Evolutionary conservation across 2,329 filamentous ascomycete species (phyloP), one percentile per base, ranked within the genome.

Genomic region (Pseudocercospora ulei): DNA sequence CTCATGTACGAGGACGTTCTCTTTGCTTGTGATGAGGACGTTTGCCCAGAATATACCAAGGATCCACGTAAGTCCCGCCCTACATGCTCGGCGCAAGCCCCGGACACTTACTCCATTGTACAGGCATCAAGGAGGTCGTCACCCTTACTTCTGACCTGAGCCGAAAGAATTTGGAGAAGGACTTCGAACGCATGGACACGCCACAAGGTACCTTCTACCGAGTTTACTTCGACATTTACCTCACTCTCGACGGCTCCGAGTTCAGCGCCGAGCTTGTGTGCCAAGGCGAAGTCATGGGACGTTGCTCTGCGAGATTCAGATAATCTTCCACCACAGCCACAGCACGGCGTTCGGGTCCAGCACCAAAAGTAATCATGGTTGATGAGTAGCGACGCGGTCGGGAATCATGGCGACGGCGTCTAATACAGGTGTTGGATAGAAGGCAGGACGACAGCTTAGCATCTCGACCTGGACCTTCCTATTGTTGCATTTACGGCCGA

Each of bases 1-100:
- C 76, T 98, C 54, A 96, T 98, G 90, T 98, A 98, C 62, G 90
- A 98, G 69, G 90, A 98, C 66, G 88, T 96, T 38, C 65, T 96
- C 41, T 96, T 95, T 62, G 90, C 88, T 35, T 98, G 90, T 58
- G 90, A 98, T 59, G 90, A 96, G 50, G 90, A 98, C 61, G 84
- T 94, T 36, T 96, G 88, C 64, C 90, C 90, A 1, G 90, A 96
- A 63, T 98, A 98, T 62, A 96, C 88, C 52, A 98, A 96, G 64
- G 90, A 98, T 75, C 88, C 90, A 54, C 84, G 90, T 94, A 79
- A 79, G 87, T 82, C 12, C 11, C 19, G 17, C 8, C 14, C 14
- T 12, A 18, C 18, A 11, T 13, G 4, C 29, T 14, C 27, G 47
- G 14, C 31, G 14, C 34, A 11, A 17, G 16, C 1, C 5, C 7